These are phyloP conservation scores for Bifiguratus adelaidae DNA, from an alignment of 192 early-diverging fungal species.

Conservation along the genomic window DNA sequence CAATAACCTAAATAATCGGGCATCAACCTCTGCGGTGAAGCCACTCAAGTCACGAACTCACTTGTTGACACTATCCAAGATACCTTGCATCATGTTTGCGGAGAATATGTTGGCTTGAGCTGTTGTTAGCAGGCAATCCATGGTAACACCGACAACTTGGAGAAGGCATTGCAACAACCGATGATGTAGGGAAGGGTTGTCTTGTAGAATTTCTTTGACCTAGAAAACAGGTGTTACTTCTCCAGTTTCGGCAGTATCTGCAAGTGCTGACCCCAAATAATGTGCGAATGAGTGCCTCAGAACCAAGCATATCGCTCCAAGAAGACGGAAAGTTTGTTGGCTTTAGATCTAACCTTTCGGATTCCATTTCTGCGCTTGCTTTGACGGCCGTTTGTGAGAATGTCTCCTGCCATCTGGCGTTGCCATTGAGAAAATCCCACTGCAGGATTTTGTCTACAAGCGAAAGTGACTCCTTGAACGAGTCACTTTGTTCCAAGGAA, in stretches of 20 bases:
- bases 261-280: no score
- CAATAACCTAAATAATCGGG: no score
- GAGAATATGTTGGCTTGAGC: slow-evolving; percentile 32
- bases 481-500: no score
- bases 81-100: slow-evolving; percentile 36
- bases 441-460: slow-evolving; percentile 33
- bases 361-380: background rate
- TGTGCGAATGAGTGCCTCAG: no score
- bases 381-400: background rate
- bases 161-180: slow-evolving; percentile 46
- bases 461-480: slow-evolving; percentile 15
- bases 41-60: slow-evolving; percentile 15
- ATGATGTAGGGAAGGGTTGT: slow-evolving; percentile 33
- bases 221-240: background rate
- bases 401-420: slow-evolving; percentile 14
- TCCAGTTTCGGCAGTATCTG: no score
- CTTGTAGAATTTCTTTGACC: slow-evolving; percentile 10
- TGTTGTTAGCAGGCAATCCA: slow-evolving; percentile 36
- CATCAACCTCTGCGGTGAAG: no score
- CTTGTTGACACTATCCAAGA: slow-evolving; percentile 40
- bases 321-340: no score
- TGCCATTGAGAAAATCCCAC: slow-evolving; percentile 39
- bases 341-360: slow-evolving; percentile 8
- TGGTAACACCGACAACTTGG: slow-evolving; percentile 48
- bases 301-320: no score